phyloP scores from a whole-genome alignment of 1,284 basidiomycete species.

The Spongiforma sp. region DNA sequence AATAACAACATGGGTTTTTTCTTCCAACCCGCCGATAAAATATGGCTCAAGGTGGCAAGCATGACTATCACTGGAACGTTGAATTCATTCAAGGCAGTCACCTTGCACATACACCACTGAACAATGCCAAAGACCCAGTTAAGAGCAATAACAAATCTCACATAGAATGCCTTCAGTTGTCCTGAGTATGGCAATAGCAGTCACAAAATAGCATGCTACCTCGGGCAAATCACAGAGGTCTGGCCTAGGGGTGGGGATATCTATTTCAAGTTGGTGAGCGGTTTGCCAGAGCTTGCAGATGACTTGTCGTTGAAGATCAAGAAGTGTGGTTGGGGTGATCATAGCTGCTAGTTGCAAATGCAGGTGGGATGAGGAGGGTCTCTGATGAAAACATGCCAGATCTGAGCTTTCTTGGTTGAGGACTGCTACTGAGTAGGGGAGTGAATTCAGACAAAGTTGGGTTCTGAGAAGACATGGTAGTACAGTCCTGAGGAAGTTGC shows the following conservation, averaged over 20 bases:
- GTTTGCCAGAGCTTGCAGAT: conserved; percentile 35
- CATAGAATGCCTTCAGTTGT: conserved; percentile 24
- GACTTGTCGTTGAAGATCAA: conserved; percentile 32
- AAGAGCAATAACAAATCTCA: conserved; percentile 14
- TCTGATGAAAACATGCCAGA: conserved; percentile 12
- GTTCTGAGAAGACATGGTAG: neutral
- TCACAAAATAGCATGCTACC: conserved; percentile 28
- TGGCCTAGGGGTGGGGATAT: no score
- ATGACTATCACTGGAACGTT: conserved; percentile 17
- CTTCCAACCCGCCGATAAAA: conserved; percentile 36
- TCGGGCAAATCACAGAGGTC: conserved; percentile 31
- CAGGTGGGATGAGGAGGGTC: conserved; percentile 35
- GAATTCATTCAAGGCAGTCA: no score
- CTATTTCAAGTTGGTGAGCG: conserved; percentile 18
- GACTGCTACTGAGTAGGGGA: conserved; percentile 17
- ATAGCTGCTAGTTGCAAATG: conserved; percentile 29
- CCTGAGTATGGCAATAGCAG: conserved; percentile 20
- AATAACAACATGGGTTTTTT: conserved; percentile 37
- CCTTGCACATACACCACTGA: no score
- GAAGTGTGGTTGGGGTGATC: conserved; percentile 34
- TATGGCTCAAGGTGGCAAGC: conserved; percentile 27
- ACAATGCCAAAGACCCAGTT: neutral
- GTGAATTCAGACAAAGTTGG: conserved; percentile 13
- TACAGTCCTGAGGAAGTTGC: no score
- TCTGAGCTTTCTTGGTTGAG: neutral